Evolutionary conservation across 2,329 filamentous ascomycete genomes (phyloP).

Genomic region (Diaporthe sp.): DNA sequence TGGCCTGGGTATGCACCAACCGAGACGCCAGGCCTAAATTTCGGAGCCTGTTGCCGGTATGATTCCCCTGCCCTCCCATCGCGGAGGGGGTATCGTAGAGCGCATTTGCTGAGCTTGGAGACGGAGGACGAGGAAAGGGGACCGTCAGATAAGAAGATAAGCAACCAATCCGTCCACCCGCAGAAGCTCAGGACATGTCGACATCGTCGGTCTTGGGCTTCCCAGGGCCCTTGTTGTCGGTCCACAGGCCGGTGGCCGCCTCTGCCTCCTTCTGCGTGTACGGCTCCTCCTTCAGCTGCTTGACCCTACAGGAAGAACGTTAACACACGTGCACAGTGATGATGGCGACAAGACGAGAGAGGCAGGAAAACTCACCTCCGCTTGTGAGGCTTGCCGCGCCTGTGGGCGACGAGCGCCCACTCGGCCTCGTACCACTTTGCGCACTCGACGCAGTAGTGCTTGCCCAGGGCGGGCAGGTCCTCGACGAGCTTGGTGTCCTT

Average conservation of each 20-base stretch:
- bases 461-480: conserved; percentile 88
- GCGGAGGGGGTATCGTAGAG: neutral
- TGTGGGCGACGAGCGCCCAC: conserved; percentile 80
- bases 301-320: conserved; percentile 71
- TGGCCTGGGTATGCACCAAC: neutral
- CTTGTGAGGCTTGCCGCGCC: conserved; percentile 93
- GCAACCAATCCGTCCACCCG: neutral
- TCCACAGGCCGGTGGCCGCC: conserved; percentile 79
- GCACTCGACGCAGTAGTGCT: conserved; percentile 91
- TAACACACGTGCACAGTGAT: conserved; percentile 5
- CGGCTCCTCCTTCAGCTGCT: conserved; percentile 85
- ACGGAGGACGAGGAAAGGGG: neutral
- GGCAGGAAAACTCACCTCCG: conserved; percentile 71
- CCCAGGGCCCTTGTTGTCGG: conserved; percentile 71
- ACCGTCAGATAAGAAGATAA: neutral
- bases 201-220: conserved; percentile 61
- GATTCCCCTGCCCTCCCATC: neutral
- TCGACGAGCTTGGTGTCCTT: conserved; percentile 84
- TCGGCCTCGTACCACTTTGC: conserved; percentile 97
- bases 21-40: neutral
- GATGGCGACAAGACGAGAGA: neutral
- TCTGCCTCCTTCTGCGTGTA: conserved; percentile 91
- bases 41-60: neutral
- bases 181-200: conserved; percentile 52
- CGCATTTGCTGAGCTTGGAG: neutral